These are phyloP conservation scores for Vigna trinervia DNA, from an alignment of 306 rosid species.

Conservation along the genomic window DNA sequence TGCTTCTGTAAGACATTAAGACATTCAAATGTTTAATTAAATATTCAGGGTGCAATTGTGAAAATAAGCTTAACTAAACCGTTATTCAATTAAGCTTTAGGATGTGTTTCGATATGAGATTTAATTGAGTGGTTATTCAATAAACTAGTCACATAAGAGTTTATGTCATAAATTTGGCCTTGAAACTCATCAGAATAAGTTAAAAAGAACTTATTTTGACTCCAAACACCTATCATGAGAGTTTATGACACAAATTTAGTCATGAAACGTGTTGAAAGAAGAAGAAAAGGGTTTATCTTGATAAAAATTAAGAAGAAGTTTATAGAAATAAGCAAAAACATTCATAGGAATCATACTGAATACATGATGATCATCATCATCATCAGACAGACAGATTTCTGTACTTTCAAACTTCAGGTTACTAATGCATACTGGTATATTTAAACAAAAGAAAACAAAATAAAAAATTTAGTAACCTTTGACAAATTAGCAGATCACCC, in stretches of 20 bases:
- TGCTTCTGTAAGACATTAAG: not conserved
- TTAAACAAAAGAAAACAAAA: slow-evolving; percentile 1
- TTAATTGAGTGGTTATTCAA: not conserved
- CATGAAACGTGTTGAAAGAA: not conserved
- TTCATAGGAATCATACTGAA: not conserved
- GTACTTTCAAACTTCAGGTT: not conserved
- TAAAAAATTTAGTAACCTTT: slow-evolving; percentile 8
- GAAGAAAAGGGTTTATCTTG: not conserved
- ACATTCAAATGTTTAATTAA: not conserved
- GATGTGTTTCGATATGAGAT: not conserved
- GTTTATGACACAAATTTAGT: not conserved
- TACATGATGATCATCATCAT: not conserved
- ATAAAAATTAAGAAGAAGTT: not conserved
- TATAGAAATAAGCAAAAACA: not conserved
- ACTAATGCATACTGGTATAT: slow-evolving; percentile 2
- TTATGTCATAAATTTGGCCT: not conserved
- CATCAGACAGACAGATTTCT: not conserved
- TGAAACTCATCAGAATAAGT: not conserved
- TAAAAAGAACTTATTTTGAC: not conserved
- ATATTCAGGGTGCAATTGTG: not conserved
- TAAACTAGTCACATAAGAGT: not conserved
- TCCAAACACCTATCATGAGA: not conserved
- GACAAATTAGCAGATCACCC: not conserved
- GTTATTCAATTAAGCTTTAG: not conserved
- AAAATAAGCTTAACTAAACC: not conserved